These are phyloP conservation scores for Globisporangium polare DNA, from an alignment of 352 stramenopile genomes.

Conservation along the genomic window DNA sequence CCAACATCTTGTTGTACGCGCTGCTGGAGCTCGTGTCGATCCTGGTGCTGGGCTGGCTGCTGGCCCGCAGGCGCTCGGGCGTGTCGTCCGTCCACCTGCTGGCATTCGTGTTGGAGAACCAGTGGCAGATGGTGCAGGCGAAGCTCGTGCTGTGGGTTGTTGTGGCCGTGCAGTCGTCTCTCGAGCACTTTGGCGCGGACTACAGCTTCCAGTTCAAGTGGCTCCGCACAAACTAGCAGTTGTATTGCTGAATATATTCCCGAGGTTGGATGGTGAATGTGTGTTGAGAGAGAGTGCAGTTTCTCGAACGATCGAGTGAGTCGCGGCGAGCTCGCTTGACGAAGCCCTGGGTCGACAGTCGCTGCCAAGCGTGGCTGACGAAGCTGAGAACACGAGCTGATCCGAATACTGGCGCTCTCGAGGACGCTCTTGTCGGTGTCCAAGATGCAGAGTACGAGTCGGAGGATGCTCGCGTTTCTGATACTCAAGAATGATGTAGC, in stretches of 20 bases:
- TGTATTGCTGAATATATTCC: too few relatives aligned
- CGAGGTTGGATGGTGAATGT: too few relatives aligned
- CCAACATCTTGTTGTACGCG: constrained; percentile 25
- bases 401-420: neutral
- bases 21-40: constrained; percentile 31
- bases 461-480: neutral
- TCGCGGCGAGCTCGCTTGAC: too few relatives aligned
- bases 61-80: constrained; percentile 12
- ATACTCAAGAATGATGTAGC: too few relatives aligned
- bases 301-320: too few relatives aligned
- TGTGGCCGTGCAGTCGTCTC: constrained; percentile 22
- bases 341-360: too few relatives aligned
- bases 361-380: too few relatives aligned
- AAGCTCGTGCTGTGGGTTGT: constrained; percentile 38
- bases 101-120: constrained; percentile 29
- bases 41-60: constrained; percentile 19
- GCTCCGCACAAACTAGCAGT: neutral
- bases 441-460: neutral
- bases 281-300: too few relatives aligned
- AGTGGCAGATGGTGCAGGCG: constrained; percentile 23
- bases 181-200: constrained; percentile 28
- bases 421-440: neutral
- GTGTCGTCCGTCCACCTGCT: constrained; percentile 23
- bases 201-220: constrained; percentile 1
- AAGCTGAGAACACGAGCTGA: neutral